Base-by-base conservation (phyloP, 495 filamentous ascomycete genomes). In the Bacidia rubella region DNA sequence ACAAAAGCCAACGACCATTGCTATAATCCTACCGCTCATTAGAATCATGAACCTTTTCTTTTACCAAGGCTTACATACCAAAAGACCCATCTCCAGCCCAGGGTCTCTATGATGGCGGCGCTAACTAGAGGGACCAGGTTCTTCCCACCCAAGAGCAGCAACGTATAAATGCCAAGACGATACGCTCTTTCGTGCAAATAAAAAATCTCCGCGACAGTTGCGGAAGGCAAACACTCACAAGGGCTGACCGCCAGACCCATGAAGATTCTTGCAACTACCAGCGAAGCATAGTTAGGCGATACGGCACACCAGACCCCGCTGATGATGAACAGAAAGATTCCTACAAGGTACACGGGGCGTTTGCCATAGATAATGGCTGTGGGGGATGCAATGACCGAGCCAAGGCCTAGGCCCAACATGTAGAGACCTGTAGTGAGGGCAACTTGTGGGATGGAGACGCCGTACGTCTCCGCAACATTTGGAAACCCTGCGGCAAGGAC, bases 131-230 rank as follows among this genome's bases (percentile, higher is more conserved):
- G 92, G 17, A 95, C 75, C 38, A 98, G 63, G 57, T 97, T 97
- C 71, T 96, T 97, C 15, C 92, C 92, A 11, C 89, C 86, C 0
- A 98, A 76, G 11, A 96, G 73, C 2, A 96, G 66, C 11, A 98
- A 67, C 0, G 90, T 95, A 63, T 98, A 98, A 20, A 96, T 88
- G n/a, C 92, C 92, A 29, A 98, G 78, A 9, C 92, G 83, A 62
- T 90, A 97, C 1, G 92, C 92, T 40, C 90, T 74, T 68, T 97
- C 92, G 56, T 97, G 92, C 17, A 97, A 70, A 62, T 95, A 96
- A 70, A 87, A 98, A 56, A 97, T 96, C 65, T 98, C 92, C 7
- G 90, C 89, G 56, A 97, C 88, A 0, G 89, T 94, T 11, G 92
- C 92, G 2, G 88, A 94, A 0, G 92, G 92, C 46, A 98, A 75